Evolutionary conservation across 192 early-diverging fungal species (phyloP).

Genomic region (Coemansia sp.): DNA sequence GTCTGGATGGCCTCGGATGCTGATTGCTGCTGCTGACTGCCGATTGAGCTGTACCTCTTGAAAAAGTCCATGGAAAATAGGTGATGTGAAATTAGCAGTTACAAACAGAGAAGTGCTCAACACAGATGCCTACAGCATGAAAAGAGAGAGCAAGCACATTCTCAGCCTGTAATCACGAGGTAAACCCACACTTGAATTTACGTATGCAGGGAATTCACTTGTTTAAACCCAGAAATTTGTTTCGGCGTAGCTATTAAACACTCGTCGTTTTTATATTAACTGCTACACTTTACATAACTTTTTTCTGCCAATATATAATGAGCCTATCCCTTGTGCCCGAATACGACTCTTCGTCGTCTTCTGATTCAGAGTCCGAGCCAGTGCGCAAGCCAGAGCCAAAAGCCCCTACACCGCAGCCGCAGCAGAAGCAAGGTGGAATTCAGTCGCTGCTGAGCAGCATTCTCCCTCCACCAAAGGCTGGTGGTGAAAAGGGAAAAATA

Average conservation of each 20-base stretch:
- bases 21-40: slow-evolving; percentile 47
- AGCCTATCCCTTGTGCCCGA: slow-evolving; percentile 36
- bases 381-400: neutral
- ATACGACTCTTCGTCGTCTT: slow-evolving; percentile 32
- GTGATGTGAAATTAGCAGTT: neutral
- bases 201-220: too few species aligned
- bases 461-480: slow-evolving; percentile 27
- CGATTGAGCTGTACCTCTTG: slow-evolving; percentile 50
- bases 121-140: neutral
- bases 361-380: slow-evolving; percentile 23
- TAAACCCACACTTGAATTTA: too few species aligned
- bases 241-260: too few species aligned
- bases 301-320: slow-evolving; percentile 2
- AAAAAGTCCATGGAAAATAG: slow-evolving; percentile 40
- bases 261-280: too few species aligned
- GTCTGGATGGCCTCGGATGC: slow-evolving; percentile 65
- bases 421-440: neutral
- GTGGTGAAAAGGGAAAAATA: slow-evolving; percentile 11
- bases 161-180: too few species aligned
- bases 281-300: too few species aligned
- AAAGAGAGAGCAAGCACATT: neutral
- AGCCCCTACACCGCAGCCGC: neutral
- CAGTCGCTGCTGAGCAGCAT: slow-evolving; percentile 34
- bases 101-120: neutral
- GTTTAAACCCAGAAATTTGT: too few species aligned